Percentiles rank a stretch among this genome's conserved stretches.
phyloP scores from a whole-genome alignment of 106 monocot genomes.

The Hemerocallis citrina region DNA sequence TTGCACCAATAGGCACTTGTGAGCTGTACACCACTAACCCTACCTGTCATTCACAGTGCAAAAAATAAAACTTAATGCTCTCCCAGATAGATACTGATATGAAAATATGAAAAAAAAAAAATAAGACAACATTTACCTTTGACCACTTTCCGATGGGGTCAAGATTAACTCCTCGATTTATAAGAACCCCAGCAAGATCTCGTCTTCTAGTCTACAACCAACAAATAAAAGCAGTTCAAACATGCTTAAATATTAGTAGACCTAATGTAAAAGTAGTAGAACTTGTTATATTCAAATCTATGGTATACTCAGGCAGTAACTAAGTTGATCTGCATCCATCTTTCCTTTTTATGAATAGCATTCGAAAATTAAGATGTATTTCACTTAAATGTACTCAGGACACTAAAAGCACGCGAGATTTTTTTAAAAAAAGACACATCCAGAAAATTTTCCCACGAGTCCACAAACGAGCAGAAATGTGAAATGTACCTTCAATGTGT shows the following conservation, averaged over 20 bases:
- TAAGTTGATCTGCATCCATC: too few relatives aligned
- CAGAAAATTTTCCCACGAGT: too few relatives aligned
- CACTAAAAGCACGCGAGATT: too few relatives aligned
- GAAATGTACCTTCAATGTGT: slow-evolving; percentile 98
- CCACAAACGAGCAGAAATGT: too few relatives aligned
- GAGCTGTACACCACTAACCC: slow-evolving; percentile 92
- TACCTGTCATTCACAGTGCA: slow-evolving; percentile 41
- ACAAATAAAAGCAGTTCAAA: not conserved
- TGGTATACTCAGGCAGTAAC: too few relatives aligned
- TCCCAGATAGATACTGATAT: not conserved
- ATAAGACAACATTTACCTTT: slow-evolving; percentile 47
- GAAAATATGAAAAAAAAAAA: not conserved
- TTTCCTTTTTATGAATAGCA: too few relatives aligned
- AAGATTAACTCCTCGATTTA: slow-evolving; percentile 83
- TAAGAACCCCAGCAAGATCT: slow-evolving; percentile 77
- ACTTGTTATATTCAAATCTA: not conserved
- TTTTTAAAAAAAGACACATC: too few relatives aligned
- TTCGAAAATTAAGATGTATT: too few relatives aligned
- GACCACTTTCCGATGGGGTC: slow-evolving; percentile 95
- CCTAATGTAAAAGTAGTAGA: not conserved
- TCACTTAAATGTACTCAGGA: too few relatives aligned
- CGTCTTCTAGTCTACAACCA: slow-evolving; percentile 69
- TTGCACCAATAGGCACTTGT: slow-evolving; percentile 86
- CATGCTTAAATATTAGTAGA: not conserved
- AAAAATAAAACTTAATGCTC: not conserved